Conservation (phyloP, 257 asterid species). For the Lycium ferocissimum region DNA sequence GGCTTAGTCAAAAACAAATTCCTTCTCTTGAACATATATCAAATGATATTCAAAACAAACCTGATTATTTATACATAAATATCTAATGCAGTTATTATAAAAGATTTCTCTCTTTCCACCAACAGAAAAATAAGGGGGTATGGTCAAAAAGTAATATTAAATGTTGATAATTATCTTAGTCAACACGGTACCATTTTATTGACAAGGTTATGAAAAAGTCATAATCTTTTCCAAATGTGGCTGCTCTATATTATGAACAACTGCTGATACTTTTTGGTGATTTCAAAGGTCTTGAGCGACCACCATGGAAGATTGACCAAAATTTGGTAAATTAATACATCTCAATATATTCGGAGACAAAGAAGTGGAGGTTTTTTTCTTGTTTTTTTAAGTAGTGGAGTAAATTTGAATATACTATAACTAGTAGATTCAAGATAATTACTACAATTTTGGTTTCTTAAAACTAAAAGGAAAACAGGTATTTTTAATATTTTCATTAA, state of each 20-base stretch:
- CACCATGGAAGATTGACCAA: background rate
- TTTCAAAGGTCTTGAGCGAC: background rate
- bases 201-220: background rate
- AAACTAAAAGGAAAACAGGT: background rate
- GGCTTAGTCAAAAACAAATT: too few relatives aligned
- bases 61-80: too few relatives aligned
- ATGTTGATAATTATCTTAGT: background rate
- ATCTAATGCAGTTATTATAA: too few relatives aligned
- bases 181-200: slow-evolving; percentile 11
- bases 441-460: background rate
- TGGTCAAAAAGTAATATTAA: too few relatives aligned
- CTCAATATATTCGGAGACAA: background rate
- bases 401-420: too few relatives aligned
- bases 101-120: too few relatives aligned
- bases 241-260: background rate
- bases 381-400: background rate
- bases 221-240: background rate
- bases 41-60: too few relatives aligned
- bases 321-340: background rate
- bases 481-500: background rate
- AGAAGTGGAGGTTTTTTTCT: background rate
- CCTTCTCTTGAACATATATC: too few relatives aligned
- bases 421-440: too few relatives aligned
- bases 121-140: too few relatives aligned
- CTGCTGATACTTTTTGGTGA: too few relatives aligned